Evolutionary conservation across 176 grass and related monocot genomes (phyloP).

Genomic region (sorghum (Sorghum bicolor)): Sorghum_bicolor_NCBIv3 NC_012871.2:68995501-68996000

Average conservation of each 20-base stretch:
- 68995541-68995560: slow-evolving; percentile 79
- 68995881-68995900: slow-evolving; percentile 9
- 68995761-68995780: slow-evolving; percentile 43
- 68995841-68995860: background rate
- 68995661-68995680: slow-evolving; percentile 85
- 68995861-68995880: background rate
- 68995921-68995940: background rate
- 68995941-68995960: slow-evolving; percentile 13
- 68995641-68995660: slow-evolving; percentile 81
- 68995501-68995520: slow-evolving; percentile 65
- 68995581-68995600: background rate
- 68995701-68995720: slow-evolving; percentile 80
- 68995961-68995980: slow-evolving; percentile 13
- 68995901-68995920: background rate
- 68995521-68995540: slow-evolving; percentile 56
- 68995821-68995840: background rate
- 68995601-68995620: slow-evolving; percentile 25
- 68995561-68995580: background rate
- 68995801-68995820: background rate
- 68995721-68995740: slow-evolving; percentile 64
- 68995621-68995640: slow-evolving; percentile 73
- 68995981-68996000: background rate
- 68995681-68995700: slow-evolving; percentile 76
- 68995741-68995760: slow-evolving; percentile 80
- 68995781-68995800: background rate